phyloP scores from a whole-genome alignment of 352 stramenopile species.

The Globisporangium echinulatum region DNA sequence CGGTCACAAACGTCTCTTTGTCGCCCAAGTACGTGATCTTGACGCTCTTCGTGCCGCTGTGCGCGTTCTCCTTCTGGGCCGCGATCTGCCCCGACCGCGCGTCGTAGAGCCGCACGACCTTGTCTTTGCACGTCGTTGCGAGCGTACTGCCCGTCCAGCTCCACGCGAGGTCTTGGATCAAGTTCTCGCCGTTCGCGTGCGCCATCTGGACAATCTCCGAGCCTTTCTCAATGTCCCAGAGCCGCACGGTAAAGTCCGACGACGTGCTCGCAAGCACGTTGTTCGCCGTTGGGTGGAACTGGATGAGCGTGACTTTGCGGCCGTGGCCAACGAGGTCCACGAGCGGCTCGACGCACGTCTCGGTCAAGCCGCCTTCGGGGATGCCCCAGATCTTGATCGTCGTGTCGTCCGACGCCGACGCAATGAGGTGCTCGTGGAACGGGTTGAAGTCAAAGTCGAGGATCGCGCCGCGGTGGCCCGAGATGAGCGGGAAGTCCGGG shows the following conservation, averaged over 20 bases:
- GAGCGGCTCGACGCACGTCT: slow-evolving; percentile 93
- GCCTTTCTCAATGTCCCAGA: slow-evolving; percentile 98
- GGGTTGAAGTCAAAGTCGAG: slow-evolving; percentile 99
- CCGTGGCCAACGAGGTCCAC: slow-evolving; percentile 95
- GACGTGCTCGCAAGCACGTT: slow-evolving; percentile 96
- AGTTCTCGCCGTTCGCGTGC: slow-evolving; percentile 66
- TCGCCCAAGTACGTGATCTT: slow-evolving; percentile 97
- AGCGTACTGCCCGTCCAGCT: slow-evolving; percentile 95
- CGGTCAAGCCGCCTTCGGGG: slow-evolving; percentile 89
- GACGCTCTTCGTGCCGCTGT: slow-evolving; percentile 96
- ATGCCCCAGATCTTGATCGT: slow-evolving; percentile 98
- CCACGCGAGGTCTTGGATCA: slow-evolving; percentile 98
- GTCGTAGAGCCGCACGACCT: slow-evolving; percentile 96
- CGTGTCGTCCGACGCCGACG: slow-evolving; percentile 95
- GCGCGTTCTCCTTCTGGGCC: slow-evolving; percentile 83
- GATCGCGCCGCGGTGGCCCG: slow-evolving; percentile 94
- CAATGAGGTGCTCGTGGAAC: slow-evolving; percentile 95
- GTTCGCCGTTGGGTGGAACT: slow-evolving; percentile 96
- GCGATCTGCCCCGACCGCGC: slow-evolving; percentile 80
- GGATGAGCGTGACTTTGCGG: slow-evolving; percentile 95
- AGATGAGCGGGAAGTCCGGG: slow-evolving; percentile 91
- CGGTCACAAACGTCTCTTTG: slow-evolving; percentile 94
- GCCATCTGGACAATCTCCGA: slow-evolving; percentile 87
- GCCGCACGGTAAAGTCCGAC: slow-evolving; percentile 94
- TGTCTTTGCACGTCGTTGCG: slow-evolving; percentile 97